phyloP scores from a whole-genome alignment of 1,284 basidiomycete genomes.

The Cutaneotrichosporon cavernicola region DNA sequence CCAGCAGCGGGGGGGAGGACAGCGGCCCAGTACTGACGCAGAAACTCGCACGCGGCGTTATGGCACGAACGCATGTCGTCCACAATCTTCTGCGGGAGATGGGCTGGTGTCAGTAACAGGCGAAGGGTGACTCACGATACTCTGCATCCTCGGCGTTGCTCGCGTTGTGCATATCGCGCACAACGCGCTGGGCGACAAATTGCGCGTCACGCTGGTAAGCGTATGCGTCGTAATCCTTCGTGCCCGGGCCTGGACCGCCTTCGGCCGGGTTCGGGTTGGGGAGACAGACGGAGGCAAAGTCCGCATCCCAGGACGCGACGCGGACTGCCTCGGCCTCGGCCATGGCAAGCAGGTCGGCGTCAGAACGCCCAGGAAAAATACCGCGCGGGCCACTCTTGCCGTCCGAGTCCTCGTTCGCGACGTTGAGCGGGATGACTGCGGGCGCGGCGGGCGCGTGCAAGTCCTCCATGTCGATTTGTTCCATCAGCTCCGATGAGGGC shows the following conservation, averaged over 20 bases:
- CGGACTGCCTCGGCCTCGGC: constrained; percentile 23
- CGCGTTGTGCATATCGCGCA: constrained; percentile 41
- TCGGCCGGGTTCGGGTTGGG: constrained; percentile 33
- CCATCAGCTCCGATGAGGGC: constrained; percentile 52
- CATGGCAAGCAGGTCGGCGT: constrained; percentile 60
- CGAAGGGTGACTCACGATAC: constrained; percentile 10
- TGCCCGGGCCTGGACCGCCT: constrained; percentile 18
- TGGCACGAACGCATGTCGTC: constrained; percentile 83
- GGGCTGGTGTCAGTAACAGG: constrained; percentile 57
- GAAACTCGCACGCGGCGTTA: constrained; percentile 89
- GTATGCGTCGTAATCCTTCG: constrained; percentile 29
- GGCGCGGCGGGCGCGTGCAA: constrained; percentile 67
- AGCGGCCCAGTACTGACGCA: constrained; percentile 92
- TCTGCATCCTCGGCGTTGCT: constrained; percentile 41
- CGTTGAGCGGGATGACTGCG: constrained; percentile 73
- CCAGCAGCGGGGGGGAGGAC: constrained; percentile 69
- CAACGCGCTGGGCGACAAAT: constrained; percentile 34
- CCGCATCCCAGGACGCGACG: constrained; percentile 25
- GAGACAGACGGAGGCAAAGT: constrained; percentile 37
- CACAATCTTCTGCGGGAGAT: constrained; percentile 74
- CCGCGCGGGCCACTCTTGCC: constrained; percentile 28
- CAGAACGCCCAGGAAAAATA: constrained; percentile 49
- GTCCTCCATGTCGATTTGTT: constrained; percentile 83
- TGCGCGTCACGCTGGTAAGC: constrained; percentile 38
- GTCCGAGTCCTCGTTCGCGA: constrained; percentile 54